A percentile compares a stretch with the other conserved stretches of the same genome.
phyloP scores from a whole-genome alignment of 2,329 filamentous ascomycete species.

The Nemania abortiva region DNA sequence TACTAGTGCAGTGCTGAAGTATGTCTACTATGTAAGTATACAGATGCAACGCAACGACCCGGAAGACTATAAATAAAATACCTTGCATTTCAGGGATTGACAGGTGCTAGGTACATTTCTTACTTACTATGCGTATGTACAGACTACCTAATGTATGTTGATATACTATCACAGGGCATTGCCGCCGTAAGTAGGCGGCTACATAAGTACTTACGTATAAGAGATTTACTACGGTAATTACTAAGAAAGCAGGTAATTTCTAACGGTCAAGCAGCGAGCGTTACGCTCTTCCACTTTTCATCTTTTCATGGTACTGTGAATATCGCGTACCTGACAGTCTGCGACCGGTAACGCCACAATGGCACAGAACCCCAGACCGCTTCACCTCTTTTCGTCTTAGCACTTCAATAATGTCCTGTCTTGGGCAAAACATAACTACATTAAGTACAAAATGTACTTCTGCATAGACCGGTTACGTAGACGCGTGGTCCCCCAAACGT shows the following conservation, averaged over 20 bases:
- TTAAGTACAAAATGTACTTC: too few relatives aligned
- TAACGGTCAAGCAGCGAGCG: slow-evolving; percentile 5
- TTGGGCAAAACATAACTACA: slow-evolving; percentile 1
- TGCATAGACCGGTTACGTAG: neutral
- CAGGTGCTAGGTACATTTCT: neutral
- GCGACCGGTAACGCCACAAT: slow-evolving; percentile 14
- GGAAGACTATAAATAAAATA: neutral
- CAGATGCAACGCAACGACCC: neutral
- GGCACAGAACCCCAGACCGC: slow-evolving; percentile 1
- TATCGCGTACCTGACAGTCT: slow-evolving; percentile 1
- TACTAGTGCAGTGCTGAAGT: neutral
- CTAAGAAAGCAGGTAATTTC: neutral
- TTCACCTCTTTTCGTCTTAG: slow-evolving; percentile 7
- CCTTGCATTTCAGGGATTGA: slow-evolving; percentile 11
- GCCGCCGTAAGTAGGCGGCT: slow-evolving; percentile 10
- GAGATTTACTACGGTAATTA: neutral
- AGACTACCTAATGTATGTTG: neutral
- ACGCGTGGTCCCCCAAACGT: neutral
- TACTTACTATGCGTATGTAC: neutral
- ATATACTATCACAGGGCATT: slow-evolving; percentile 1
- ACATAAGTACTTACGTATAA: neutral
- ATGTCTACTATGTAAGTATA: neutral
- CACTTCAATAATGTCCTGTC: slow-evolving; percentile 2
- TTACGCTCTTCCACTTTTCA: neutral
- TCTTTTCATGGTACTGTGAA: neutral